Evolutionary conservation across 2,329 filamentous ascomycete species (phyloP).

Genomic region (Hypoxylon sp.): DNA sequence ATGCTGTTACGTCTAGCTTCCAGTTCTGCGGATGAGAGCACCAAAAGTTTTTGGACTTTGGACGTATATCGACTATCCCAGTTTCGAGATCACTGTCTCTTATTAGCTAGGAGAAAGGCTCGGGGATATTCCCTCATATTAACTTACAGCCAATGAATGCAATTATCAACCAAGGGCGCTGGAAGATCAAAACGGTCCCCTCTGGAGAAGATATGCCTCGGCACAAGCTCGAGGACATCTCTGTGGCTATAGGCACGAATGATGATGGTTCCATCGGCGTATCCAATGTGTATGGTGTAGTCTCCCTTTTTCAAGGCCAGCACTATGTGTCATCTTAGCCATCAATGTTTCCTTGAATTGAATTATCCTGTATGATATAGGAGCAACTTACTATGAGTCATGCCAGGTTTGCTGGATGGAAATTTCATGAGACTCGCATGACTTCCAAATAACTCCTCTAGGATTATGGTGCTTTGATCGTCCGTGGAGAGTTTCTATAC

Average conservation of each 20-base stretch:
- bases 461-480: slow-evolving; percentile 34
- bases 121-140: not conserved
- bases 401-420: slow-evolving; percentile 60
- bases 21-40: slow-evolving; percentile 41
- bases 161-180: slow-evolving; percentile 55
- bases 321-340: slow-evolving; percentile 32
- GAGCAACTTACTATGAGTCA: slow-evolving; percentile 55
- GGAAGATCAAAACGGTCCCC: slow-evolving; percentile 58
- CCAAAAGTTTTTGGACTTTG: slow-evolving; percentile 47
- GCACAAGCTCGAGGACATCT: slow-evolving; percentile 47
- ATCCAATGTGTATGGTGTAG: slow-evolving; percentile 63
- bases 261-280: slow-evolving; percentile 50
- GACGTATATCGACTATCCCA: slow-evolving; percentile 60
- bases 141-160: slow-evolving; percentile 67
- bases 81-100: slow-evolving; percentile 34
- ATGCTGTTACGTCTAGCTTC: slow-evolving; percentile 43
- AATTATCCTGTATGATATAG: not conserved
- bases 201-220: slow-evolving; percentile 37
- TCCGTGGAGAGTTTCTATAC: slow-evolving; percentile 52
- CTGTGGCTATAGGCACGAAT: slow-evolving; percentile 51
- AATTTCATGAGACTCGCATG: slow-evolving; percentile 57
- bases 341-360: not conserved
- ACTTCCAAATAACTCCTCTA: slow-evolving; percentile 62
- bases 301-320: slow-evolving; percentile 44
- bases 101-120: not conserved